Conservation (phyloP, 805 yeast species). For the Wickerhamiella bombiphila region DNA sequence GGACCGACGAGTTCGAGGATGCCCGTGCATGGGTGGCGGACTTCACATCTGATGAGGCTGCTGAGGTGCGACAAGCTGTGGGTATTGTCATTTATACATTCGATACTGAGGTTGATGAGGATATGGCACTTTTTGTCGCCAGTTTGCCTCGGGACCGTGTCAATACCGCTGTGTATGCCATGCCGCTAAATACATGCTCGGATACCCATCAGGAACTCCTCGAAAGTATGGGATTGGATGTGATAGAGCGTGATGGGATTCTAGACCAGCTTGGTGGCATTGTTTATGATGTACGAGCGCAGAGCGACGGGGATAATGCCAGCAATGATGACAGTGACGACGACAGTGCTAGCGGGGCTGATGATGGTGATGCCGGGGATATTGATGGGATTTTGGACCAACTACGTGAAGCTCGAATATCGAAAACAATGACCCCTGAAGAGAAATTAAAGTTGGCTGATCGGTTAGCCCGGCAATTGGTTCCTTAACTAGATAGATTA, state of each 20-base stretch:
- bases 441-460: constrained; percentile 23
- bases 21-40: constrained; percentile 21
- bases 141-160: constrained; percentile 8
- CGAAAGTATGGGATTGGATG: constrained; percentile 9
- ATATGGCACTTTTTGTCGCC: constrained; percentile 12
- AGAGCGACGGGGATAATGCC: neutral
- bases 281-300: constrained; percentile 1
- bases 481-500: neutral
- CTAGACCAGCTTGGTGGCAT: constrained; percentile 3
- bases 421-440: constrained; percentile 17
- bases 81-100: constrained; percentile 23
- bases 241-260: constrained; percentile 2
- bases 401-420: constrained; percentile 18
- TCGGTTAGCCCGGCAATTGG: constrained; percentile 17
- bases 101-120: constrained; percentile 4
- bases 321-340: constrained; percentile 1
- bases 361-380: constrained; percentile 8
- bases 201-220: constrained; percentile 9
- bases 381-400: constrained; percentile 20
- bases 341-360: constrained; percentile 1
- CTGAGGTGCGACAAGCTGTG: constrained; percentile 26
- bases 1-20: constrained; percentile 24
- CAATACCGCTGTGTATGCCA: neutral
- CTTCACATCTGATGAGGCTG: constrained; percentile 23
- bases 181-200: neutral